Percentiles rank a stretch among this genome's conserved stretches.
These are phyloP conservation scores for Isatis lusitanica DNA, from an alignment of 441 rosid species.

Conservation along the genomic window DNA sequence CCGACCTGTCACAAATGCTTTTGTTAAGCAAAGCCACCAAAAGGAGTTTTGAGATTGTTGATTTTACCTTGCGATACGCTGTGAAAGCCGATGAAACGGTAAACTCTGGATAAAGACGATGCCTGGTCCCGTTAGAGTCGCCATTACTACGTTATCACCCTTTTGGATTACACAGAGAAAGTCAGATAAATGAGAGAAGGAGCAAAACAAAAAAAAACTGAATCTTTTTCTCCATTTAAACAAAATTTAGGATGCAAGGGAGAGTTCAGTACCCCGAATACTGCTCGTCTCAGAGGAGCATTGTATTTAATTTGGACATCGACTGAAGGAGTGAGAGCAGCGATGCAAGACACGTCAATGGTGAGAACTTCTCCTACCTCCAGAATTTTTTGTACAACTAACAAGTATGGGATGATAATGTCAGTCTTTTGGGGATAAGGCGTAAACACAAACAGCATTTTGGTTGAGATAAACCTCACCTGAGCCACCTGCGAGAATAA, in stretches of 20 bases:
- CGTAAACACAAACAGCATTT: not conserved
- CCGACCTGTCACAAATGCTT: conserved; percentile 56
- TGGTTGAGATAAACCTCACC: conserved; percentile 41
- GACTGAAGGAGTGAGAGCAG: conserved; percentile 62
- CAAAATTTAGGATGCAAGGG: not conserved
- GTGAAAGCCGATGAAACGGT: conserved; percentile 83
- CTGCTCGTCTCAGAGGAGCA: conserved; percentile 79
- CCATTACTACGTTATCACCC: conserved; percentile 87
- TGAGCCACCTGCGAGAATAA: conserved; percentile 88
- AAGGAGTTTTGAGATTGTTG: not conserved
- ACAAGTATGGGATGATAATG: conserved; percentile 17
- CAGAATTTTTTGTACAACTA: conserved; percentile 83
- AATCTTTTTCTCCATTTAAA: not conserved
- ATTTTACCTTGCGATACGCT: conserved; percentile 77
- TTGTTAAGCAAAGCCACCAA: not conserved
- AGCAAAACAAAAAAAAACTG: not conserved
- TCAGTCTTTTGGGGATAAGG: conserved; percentile 8
- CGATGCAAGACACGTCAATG: conserved; percentile 78
- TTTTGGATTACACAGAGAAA: conserved; percentile 23
- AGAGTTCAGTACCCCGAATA: conserved; percentile 62
- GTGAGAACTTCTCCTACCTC: conserved; percentile 79
- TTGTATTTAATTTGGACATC: conserved; percentile 78
- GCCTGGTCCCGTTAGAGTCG: conserved; percentile 85
- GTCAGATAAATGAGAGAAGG: not conserved
- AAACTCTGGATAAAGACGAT: conserved; percentile 91